These are phyloP conservation scores for Termitomyces sp. DNA, from an alignment of 768 basidiomycete species.

Conservation along the genomic window DNA sequence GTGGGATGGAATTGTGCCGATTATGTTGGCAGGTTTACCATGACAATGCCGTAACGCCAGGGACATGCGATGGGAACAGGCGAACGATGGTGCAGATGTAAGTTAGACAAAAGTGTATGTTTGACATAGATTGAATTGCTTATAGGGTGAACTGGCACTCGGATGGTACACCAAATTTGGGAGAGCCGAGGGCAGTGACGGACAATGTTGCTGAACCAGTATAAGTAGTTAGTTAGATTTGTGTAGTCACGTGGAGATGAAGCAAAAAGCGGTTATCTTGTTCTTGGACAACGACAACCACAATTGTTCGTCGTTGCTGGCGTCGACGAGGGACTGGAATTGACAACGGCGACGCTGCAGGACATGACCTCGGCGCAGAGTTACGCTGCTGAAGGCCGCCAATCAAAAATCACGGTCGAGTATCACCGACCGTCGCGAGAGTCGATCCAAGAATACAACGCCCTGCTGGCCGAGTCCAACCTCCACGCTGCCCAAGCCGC, in stretches of 20 bases:
- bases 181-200: slow-evolving; percentile 9
- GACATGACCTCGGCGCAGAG: no score
- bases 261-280: not conserved
- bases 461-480: slow-evolving; percentile 59
- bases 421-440: slow-evolving; percentile 71
- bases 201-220: not conserved
- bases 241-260: not conserved
- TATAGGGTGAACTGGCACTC: slow-evolving; percentile 14
- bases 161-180: slow-evolving; percentile 18
- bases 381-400: slow-evolving; percentile 24
- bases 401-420: slow-evolving; percentile 68
- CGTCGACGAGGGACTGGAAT: no score
- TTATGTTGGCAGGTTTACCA: slow-evolving; percentile 15
- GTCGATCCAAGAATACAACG: slow-evolving; percentile 73
- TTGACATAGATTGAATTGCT: no score
- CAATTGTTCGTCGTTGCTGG: no score
- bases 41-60: slow-evolving; percentile 16
- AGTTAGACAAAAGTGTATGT: not conserved
- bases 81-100: slow-evolving; percentile 18
- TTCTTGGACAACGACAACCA: no score
- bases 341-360: no score
- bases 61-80: slow-evolving; percentile 9
- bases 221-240: not conserved
- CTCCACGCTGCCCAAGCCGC: slow-evolving; percentile 49
- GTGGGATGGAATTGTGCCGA: no score